These are phyloP conservation scores for Thalia dealbata DNA, from an alignment of 176 grass and related monocot species.

Conservation along the genomic window DNA sequence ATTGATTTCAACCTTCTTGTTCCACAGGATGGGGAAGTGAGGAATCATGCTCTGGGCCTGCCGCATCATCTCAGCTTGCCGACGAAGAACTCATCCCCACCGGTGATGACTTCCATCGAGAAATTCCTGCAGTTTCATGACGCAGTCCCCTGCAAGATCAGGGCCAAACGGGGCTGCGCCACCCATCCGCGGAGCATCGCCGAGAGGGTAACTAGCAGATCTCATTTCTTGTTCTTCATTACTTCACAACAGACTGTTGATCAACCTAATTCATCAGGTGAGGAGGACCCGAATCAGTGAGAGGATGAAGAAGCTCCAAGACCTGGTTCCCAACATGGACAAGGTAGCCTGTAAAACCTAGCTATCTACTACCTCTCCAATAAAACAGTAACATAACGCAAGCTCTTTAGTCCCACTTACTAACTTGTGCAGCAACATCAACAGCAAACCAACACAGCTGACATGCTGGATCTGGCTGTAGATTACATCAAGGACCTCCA, in stretches of 20 bases:
- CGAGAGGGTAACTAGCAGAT: constrained; percentile 48
- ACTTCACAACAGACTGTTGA: background rate
- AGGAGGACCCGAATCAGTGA: constrained; percentile 94
- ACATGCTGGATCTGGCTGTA: constrained; percentile 93
- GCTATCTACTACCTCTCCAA: background rate
- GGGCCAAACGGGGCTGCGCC: constrained; percentile 91
- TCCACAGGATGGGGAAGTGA: constrained; percentile 34
- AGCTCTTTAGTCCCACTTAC: too few relatives aligned
- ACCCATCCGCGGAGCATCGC: constrained; percentile 98
- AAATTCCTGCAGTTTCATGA: constrained; percentile 94
- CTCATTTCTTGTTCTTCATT: background rate
- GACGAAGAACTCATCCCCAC: constrained; percentile 35
- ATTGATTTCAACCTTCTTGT: background rate
- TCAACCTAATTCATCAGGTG: constrained; percentile 32
- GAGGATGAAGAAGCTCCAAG: constrained; percentile 89
- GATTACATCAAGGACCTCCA: constrained; percentile 99
- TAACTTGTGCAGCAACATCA: background rate
- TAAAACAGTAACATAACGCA: constrained; percentile 20
- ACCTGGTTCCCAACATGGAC: constrained; percentile 97
- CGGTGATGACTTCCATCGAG: constrained; percentile 66
- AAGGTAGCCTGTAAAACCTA: constrained; percentile 37
- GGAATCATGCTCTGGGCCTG: constrained; percentile 14
- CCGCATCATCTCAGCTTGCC: constrained; percentile 76
- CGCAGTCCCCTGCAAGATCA: constrained; percentile 91
- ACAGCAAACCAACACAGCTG: constrained; percentile 98